Evolutionary conservation across 768 basidiomycete species (phyloP), one percentile per base, ranked within the genome.

Genomic region (Podaxis sp.): DNA sequence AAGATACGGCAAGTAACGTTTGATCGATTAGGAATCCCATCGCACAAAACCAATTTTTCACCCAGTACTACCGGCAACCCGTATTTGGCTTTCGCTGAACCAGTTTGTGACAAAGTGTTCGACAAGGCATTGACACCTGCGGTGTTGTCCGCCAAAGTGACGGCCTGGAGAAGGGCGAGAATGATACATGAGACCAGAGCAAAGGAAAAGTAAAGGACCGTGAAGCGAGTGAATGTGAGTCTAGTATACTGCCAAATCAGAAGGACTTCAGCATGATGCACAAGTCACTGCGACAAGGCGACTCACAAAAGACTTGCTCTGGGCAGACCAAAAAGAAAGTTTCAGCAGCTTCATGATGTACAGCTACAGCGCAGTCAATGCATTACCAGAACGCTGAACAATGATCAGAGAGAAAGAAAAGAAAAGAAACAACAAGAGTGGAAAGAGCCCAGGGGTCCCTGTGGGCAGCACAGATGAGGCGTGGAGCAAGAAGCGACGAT

Each of bases 181-280:
- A 75, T 69, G 46, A 79, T 57, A 63, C 77, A 81, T 59, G 75
- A 76, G 28, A 76, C 51, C 51, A 86, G 65, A 30, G 81, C 77
- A 61, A 84, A 72, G 44, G 79, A 70, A 67, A 84, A 81, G 69
- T 83, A 87, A 39, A 75, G 65, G 4, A 78, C 74, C 38, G 83
- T 84, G 68, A 76, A 79, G 9, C 76, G 80, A n/a, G 80, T 82
- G 39, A 82, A 68, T 6, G 82, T 84, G 56, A 84, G 74, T 63
- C 81, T 76, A 36, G 77, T 70, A 65, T 79, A 82, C 84, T 86
- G 54, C 15, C 44, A 36, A 13, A 48, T 30, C 39, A 15, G 28
- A 54, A 26, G 44, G 38, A 19, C 19, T 48, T 13, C 8, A 54
- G 28, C 11, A 22, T 33, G 8, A 15, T 13, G 53, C 36, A 46